phyloP scores from a whole-genome alignment of 2,329 filamentous ascomycete species.

The Monosporascus sp. region DNA sequence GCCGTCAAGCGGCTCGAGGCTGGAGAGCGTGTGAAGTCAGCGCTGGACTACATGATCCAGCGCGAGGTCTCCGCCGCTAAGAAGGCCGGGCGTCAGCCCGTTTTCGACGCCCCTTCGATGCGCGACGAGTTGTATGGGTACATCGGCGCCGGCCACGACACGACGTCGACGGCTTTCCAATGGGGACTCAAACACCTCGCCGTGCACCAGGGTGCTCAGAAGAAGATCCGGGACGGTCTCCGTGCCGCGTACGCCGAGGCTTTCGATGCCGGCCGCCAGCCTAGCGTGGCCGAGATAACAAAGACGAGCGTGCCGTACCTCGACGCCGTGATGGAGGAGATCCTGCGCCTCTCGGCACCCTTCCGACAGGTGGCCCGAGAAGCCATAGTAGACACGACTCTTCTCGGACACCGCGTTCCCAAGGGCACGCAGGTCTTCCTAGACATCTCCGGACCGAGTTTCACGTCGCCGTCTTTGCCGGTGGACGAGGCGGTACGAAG shows the following conservation, averaged over 20 bases:
- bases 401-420: slow-evolving; percentile 61
- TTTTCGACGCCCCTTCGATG: slow-evolving; percentile 25
- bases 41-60: slow-evolving; percentile 28
- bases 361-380: slow-evolving; percentile 56
- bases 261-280: slow-evolving; percentile 7
- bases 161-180: slow-evolving; percentile 14
- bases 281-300: slow-evolving; percentile 7
- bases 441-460: slow-evolving; percentile 28
- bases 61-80: slow-evolving; percentile 25
- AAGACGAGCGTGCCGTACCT: slow-evolving; percentile 59
- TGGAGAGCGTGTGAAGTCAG: slow-evolving; percentile 11
- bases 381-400: slow-evolving; percentile 57
- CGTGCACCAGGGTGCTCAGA: slow-evolving; percentile 8
- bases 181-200: slow-evolving; percentile 14
- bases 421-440: slow-evolving; percentile 61
- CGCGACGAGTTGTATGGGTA: slow-evolving; percentile 23
- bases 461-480: slow-evolving; percentile 43
- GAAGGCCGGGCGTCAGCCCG: slow-evolving; percentile 23
- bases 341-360: slow-evolving; percentile 70
- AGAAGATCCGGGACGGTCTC: slow-evolving; percentile 8
- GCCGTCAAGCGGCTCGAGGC: slow-evolving; percentile 10
- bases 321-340: slow-evolving; percentile 72
- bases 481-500: slow-evolving; percentile 39
- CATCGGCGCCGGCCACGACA: slow-evolving; percentile 23
- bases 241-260: slow-evolving; percentile 6